These are phyloP conservation scores for Phaseolus coccineus DNA, from an alignment of 331 rosid species.

Conservation along the genomic window DNA sequence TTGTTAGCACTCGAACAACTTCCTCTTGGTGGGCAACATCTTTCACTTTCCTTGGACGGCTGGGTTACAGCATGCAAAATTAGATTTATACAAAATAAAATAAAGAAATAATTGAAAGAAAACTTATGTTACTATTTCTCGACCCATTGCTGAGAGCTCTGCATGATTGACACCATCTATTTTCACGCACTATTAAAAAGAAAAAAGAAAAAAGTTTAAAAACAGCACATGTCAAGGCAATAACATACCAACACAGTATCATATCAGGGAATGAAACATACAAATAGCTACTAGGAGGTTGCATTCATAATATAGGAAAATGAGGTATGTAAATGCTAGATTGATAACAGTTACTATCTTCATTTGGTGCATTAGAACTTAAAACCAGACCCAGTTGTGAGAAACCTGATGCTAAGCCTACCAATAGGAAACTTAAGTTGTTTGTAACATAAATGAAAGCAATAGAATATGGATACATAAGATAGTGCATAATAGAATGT, in stretches of 20 bases:
- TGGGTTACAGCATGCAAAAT: slow-evolving; percentile 34
- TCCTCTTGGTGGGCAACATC: slow-evolving; percentile 96
- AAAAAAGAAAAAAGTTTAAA: neutral
- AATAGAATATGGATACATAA: no score
- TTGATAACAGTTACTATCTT: no score
- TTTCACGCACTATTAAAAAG: neutral
- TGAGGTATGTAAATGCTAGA: no score
- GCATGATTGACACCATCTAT: slow-evolving; percentile 78
- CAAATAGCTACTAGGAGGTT: neutral
- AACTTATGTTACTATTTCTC: slow-evolving; percentile 74
- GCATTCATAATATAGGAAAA: neutral
- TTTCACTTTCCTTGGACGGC: slow-evolving; percentile 93
- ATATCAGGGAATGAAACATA: neutral
- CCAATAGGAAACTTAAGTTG: neutral
- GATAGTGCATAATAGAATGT: neutral
- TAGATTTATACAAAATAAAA: neutral
- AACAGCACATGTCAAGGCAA: neutral
- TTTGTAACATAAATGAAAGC: no score
- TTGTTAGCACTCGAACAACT: slow-evolving; percentile 93
- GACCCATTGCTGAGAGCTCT: slow-evolving; percentile 92
- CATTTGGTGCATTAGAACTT: neutral
- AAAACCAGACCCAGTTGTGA: neutral
- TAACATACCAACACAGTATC: neutral
- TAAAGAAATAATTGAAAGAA: neutral
- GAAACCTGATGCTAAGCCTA: neutral